Conservation (phyloP, 2,329 filamentous ascomycete species). For the Ceratocystis colombiana region DNA sequence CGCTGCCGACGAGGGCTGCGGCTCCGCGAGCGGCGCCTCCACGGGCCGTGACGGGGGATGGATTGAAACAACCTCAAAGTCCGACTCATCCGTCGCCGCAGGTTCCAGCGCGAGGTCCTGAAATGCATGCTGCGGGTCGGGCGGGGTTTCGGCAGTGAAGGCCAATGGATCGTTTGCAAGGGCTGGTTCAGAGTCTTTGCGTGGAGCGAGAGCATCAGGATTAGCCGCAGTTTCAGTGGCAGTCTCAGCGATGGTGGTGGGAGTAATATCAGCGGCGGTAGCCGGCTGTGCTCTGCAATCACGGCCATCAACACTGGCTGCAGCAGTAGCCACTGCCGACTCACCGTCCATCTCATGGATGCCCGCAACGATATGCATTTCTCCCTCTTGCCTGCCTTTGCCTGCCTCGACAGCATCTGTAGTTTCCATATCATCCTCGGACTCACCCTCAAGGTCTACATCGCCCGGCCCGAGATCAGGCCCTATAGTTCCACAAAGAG, state of each 20-base stretch:
- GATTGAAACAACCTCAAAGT: constrained; percentile 22
- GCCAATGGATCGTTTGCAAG: neutral
- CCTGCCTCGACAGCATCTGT: neutral
- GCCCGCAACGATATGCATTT: neutral
- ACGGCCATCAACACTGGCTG: neutral
- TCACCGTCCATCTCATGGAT: constrained; percentile 18
- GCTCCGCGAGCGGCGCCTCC: neutral
- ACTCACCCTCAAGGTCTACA: constrained; percentile 15
- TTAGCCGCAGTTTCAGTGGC: neutral
- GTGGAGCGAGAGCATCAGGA: neutral
- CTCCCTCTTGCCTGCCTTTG: neutral
- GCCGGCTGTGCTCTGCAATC: neutral
- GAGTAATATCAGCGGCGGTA: neutral
- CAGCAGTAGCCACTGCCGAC: neutral
- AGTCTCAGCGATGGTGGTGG: no score
- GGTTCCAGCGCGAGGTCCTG: constrained; percentile 23
- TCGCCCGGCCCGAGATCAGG: neutral
- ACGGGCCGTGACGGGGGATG: neutral
- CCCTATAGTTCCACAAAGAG: neutral
- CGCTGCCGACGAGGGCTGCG: neutral
- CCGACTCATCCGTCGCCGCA: constrained; percentile 24
- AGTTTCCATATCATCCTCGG: neutral
- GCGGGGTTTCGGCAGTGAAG: constrained; percentile 12
- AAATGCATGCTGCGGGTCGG: constrained; percentile 17
- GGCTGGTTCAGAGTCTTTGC: neutral